Evolutionary conservation across 2,329 filamentous ascomycete species (phyloP).

Genomic region (Cercospora janseana): DNA sequence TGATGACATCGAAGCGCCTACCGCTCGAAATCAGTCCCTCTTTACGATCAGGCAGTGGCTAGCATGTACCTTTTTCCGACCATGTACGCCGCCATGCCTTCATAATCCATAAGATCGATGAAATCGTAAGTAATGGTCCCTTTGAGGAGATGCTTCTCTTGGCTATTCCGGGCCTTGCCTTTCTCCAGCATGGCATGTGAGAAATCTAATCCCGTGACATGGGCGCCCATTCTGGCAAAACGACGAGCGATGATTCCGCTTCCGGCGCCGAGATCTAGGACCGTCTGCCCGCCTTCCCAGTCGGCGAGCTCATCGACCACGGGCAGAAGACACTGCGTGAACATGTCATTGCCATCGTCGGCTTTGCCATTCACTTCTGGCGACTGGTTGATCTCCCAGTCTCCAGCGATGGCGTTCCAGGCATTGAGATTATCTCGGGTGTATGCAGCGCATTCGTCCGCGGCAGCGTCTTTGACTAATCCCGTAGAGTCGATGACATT

Average conservation of each 20-base stretch:
- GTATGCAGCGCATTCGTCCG: constrained; percentile 4
- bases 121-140: constrained; percentile 35
- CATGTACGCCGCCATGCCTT: constrained; percentile 37
- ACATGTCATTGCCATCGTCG: constrained; percentile 47
- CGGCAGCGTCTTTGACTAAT: constrained; percentile 7
- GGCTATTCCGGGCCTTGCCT: constrained; percentile 33
- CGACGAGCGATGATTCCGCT: constrained; percentile 51
- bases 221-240: constrained; percentile 41
- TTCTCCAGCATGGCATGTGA: constrained; percentile 43
- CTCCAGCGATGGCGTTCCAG: constrained; percentile 46
- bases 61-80: neutral
- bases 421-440: constrained; percentile 20
- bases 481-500: constrained; percentile 8
- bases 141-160: constrained; percentile 16
- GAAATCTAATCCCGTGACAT: constrained; percentile 49
- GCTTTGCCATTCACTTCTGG: constrained; percentile 16
- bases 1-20: constrained; percentile 44
- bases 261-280: constrained; percentile 52
- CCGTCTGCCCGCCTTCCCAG: constrained; percentile 33
- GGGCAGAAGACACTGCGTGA: constrained; percentile 45
- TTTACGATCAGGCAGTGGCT: neutral
- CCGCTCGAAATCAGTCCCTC: neutral
- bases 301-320: constrained; percentile 41
- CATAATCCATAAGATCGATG: constrained; percentile 43
- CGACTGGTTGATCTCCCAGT: constrained; percentile 43